phyloP scores from a whole-genome alignment of 495 filamentous ascomycete genomes.

The Staphylotrichum longicolle region DNA sequence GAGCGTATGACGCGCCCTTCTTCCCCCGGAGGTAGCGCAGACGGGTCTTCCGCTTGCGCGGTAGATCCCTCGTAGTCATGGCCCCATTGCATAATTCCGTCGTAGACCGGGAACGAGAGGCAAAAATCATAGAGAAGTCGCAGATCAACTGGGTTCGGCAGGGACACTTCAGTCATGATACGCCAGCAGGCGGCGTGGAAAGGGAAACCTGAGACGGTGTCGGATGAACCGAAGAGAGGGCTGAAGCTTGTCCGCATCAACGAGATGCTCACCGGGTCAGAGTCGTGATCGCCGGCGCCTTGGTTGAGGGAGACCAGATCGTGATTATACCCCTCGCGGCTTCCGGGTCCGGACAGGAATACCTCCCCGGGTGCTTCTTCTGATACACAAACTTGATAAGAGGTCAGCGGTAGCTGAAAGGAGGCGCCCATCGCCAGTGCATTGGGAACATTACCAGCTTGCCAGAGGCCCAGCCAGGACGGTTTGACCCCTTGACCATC shows the following conservation, averaged over 20 bases:
- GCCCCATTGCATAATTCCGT: not conserved
- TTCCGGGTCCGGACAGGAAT: too few relatives aligned
- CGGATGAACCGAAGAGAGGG: not conserved
- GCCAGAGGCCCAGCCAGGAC: too few relatives aligned
- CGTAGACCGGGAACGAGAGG: not conserved
- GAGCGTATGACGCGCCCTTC: too few relatives aligned
- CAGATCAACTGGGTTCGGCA: not conserved
- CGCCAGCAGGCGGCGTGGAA: not conserved
- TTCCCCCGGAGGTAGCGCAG: too few relatives aligned
- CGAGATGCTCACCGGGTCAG: not conserved
- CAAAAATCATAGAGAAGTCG: not conserved
- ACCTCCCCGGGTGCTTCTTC: too few relatives aligned
- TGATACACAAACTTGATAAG: too few relatives aligned
- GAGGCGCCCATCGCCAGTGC: too few relatives aligned
- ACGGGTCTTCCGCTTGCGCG: not conserved
- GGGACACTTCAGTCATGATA: not conserved
- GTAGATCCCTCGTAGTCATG: not conserved
- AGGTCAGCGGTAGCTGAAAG: too few relatives aligned
- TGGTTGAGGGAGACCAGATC: too few relatives aligned
- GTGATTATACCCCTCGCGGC: too few relatives aligned
- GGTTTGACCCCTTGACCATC: too few relatives aligned
- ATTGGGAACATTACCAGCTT: too few relatives aligned
- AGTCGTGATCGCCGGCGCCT: not conserved
- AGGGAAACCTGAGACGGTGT: not conserved
- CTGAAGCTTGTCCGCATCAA: not conserved